A percentile compares a stretch with the other conserved stretches of the same genome.
phyloP scores from a whole-genome alignment of 352 stramenopile genomes.

The Phytophthora fragariae region DNA sequence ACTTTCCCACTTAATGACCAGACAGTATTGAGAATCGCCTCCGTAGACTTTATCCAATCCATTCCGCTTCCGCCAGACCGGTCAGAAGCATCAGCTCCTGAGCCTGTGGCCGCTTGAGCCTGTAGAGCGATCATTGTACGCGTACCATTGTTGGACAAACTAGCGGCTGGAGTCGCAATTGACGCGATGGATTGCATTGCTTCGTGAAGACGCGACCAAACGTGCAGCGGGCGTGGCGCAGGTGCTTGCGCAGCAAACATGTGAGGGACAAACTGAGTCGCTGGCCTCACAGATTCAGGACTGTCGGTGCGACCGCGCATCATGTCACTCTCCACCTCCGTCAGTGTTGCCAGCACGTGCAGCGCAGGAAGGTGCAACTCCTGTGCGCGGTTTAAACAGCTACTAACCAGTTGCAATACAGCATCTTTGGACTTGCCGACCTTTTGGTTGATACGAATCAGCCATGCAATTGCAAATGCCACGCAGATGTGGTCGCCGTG shows the following conservation, averaged over 20 bases:
- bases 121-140: conserved; percentile 38
- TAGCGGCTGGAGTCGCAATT: conserved; percentile 31
- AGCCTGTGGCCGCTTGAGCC: conserved; percentile 28
- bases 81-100: conserved; percentile 19
- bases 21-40: conserved; percentile 63
- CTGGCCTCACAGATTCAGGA: conserved; percentile 14
- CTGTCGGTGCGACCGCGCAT: conserved; percentile 32
- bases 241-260: conserved; percentile 41
- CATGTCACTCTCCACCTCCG: conserved; percentile 60
- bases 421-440: conserved; percentile 64
- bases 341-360: conserved; percentile 54
- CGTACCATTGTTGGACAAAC: conserved; percentile 25
- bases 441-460: conserved; percentile 73
- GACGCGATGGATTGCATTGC: conserved; percentile 36
- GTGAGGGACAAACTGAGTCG: conserved; percentile 40
- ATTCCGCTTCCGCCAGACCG: conserved; percentile 41
- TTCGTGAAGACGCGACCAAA: conserved; percentile 54
- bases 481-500: conserved; percentile 93
- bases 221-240: conserved; percentile 48
- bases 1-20: conserved; percentile 77
- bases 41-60: conserved; percentile 61
- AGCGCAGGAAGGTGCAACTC: conserved; percentile 65
- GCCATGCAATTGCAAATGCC: conserved; percentile 92
- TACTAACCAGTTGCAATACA: conserved; percentile 57
- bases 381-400: conserved; percentile 66